Evolutionary conservation across 1,284 basidiomycete genomes (phyloP).

Genomic region (Pterulicium gracile): DNA sequence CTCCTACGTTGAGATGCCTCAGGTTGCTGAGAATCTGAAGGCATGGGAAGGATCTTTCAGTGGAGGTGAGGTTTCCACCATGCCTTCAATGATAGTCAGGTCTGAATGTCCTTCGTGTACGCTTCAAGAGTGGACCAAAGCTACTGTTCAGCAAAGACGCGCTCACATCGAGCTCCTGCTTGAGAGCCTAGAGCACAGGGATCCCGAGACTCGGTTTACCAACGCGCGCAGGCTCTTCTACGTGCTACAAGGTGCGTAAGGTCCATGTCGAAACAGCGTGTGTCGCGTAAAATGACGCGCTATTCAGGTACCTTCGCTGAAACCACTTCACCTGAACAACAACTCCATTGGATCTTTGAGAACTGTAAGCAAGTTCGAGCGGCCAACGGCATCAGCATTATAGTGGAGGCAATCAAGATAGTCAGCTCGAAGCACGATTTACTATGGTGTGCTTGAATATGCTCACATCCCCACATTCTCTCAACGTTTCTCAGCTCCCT

Average conservation of each 20-base stretch:
- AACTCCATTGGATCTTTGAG: conserved; percentile 92
- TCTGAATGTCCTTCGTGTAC: no score
- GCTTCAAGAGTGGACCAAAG: conserved; percentile 67
- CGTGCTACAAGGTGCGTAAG: conserved; percentile 78
- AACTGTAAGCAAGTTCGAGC: conserved; percentile 83
- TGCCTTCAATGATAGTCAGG: no score
- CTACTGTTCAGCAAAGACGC: conserved; percentile 47
- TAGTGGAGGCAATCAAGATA: conserved; percentile 85
- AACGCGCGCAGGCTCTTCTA: conserved; percentile 86
- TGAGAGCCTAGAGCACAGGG: conserved; percentile 77
- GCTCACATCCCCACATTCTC: conserved; percentile 6
- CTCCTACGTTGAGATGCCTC: conserved; percentile 92
- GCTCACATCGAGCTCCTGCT: conserved; percentile 72
- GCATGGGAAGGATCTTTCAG: conserved; percentile 81
- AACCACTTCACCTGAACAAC: conserved; percentile 85
- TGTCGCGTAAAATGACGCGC: no score
- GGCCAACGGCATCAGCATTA: conserved; percentile 76
- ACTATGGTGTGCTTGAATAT: conserved; percentile 41
- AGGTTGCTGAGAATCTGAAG: conserved; percentile 80
- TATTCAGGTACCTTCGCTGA: conserved; percentile 89
- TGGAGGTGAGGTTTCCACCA: conserved; percentile 51
- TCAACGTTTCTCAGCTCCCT: conserved; percentile 38
- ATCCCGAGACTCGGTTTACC: conserved; percentile 74
- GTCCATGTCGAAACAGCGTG: no score
- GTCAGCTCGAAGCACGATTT: conserved; percentile 85